These are phyloP conservation scores for Violaceomyces palustris DNA, from an alignment of 1,284 basidiomycete genomes.

Conservation along the genomic window DNA sequence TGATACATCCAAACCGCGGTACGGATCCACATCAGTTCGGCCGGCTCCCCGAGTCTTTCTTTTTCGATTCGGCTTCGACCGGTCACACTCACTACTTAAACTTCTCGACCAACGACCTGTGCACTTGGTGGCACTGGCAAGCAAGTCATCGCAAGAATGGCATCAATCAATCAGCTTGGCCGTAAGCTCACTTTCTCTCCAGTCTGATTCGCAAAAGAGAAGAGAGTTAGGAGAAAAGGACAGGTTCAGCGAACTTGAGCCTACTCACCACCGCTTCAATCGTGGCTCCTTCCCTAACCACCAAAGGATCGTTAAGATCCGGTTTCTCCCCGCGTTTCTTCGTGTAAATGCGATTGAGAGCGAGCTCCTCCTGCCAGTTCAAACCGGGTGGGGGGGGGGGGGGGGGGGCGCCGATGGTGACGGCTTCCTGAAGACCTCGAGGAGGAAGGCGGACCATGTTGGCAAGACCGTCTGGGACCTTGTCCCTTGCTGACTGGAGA, in stretches of 20 bases:
- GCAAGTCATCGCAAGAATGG: background rate
- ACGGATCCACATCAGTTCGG: no score
- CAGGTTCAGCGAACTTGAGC: no score
- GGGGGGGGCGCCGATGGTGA: no score
- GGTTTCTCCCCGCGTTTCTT: conserved; percentile 87
- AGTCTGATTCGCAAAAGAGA: no score
- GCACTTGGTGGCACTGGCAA: conserved; percentile 58
- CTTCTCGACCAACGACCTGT: conserved; percentile 79
- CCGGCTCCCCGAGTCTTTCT: no score
- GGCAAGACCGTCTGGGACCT: no score
- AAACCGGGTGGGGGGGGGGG: background rate
- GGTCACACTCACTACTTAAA: conserved; percentile 55
- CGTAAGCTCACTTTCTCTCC: conserved; percentile 62
- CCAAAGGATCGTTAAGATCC: conserved; percentile 86
- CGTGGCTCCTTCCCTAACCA: conserved; percentile 82
- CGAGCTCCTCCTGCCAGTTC: conserved; percentile 27
- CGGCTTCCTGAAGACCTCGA: no score
- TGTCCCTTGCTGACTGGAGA: no score
- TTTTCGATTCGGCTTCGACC: background rate
- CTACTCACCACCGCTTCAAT: conserved; percentile 65
- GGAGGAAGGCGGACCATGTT: no score
- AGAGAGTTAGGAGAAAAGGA: no score
- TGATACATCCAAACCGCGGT: no score
- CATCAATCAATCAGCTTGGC: background rate
- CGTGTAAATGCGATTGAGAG: conserved; percentile 66